Evolutionary conservation across 1,139 yeast genomes (phyloP).

Genomic region (Scheffersomyces segobiensis): DNA sequence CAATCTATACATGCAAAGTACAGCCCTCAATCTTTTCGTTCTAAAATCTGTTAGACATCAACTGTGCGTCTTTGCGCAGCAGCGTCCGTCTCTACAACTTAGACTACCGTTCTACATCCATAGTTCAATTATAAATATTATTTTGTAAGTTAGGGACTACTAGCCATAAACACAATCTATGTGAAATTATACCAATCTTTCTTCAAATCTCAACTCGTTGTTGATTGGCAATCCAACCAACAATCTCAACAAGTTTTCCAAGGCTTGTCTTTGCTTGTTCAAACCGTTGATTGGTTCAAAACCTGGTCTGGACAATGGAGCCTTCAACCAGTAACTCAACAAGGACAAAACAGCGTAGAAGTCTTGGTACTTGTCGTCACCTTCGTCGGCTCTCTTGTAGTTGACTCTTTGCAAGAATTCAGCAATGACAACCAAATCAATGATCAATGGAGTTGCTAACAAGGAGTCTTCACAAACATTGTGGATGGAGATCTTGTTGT

Average conservation of each 20-base stretch:
- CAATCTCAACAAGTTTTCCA: conserved; percentile 87
- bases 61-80: too few species aligned
- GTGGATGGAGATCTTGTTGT: conserved; percentile 89
- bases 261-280: conserved; percentile 90
- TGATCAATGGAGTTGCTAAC: conserved; percentile 91
- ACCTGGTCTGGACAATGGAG: conserved; percentile 91
- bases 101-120: not conserved
- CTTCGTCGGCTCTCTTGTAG: conserved; percentile 56
- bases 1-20: too few species aligned
- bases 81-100: too few species aligned
- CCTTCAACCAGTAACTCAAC: conserved; percentile 94
- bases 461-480: conserved; percentile 96
- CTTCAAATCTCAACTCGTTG: conserved; percentile 93
- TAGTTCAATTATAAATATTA: too few species aligned
- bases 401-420: conserved; percentile 87
- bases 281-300: conserved; percentile 89
- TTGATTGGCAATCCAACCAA: conserved; percentile 87
- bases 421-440: conserved; percentile 85
- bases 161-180: not conserved
- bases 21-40: too few species aligned
- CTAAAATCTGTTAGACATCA: too few species aligned
- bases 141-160: not conserved
- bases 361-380: conserved; percentile 51
- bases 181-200: conserved; percentile 57
- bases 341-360: conserved; percentile 87